Evolutionary conservation across 306 rosid species (phyloP), one percentile per base, ranked within the genome.

Genomic region (Sicyos edulis): DNA sequence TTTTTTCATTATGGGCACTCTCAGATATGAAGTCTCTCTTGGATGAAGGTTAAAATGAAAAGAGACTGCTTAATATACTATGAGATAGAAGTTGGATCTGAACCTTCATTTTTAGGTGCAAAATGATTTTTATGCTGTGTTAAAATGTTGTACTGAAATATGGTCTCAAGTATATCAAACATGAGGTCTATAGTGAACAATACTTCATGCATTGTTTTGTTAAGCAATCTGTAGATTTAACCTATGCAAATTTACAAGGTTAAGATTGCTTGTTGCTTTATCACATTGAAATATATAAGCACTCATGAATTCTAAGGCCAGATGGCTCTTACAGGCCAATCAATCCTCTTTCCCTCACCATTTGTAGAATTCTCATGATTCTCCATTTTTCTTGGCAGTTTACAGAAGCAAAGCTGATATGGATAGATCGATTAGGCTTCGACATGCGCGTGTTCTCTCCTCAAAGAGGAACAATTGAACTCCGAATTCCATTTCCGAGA

Each of bases 401-500:
- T 51, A 77, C 88, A 37, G 96, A 90, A 77, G 96, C 96, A 74
- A 92, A 88, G 87, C 64, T 92, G 86, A 80, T 90, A 80, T 92
- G 98, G 98, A 73, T 92, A 10, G 98, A 92, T 68, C 90, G 96
- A 8, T 69, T 90, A 54, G 98, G 96, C 17, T 88, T 92, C 4
- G 98, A 92, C 54, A 64, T 92, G 91, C 91, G 90, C 11, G 73
- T 90, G 45, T 84, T 66, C 73, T 87, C 88, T 56, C 91, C 88
- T 29, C 81, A 74, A 47, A 80, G 70, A 10, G 91, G 98, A 17
- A 26, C 79, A 44, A 87, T 90, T 0, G 98, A 92, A 78, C 80
- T 82, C 56, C 91, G 98, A 44, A 83, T 92, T 74, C 98, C 98
- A 13, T 92, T 92, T 74, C 90, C 98, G 0, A 74, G 90, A 72